These are phyloP conservation scores for Zygoascus flipseniorum DNA, from an alignment of 805 yeast species.

Conservation along the genomic window DNA sequence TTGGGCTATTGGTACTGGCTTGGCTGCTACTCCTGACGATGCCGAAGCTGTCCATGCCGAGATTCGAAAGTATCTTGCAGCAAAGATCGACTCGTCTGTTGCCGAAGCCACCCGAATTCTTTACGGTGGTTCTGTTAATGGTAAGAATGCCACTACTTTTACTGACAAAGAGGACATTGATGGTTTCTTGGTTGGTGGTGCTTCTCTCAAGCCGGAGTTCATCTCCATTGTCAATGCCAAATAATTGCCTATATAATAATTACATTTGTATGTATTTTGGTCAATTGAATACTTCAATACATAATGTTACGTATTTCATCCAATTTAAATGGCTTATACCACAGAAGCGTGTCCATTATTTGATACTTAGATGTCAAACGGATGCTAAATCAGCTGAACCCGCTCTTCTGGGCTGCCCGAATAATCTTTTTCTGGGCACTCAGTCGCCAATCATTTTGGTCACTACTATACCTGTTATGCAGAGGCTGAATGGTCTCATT, in stretches of 20 bases:
- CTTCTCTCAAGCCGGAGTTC: constrained; percentile 96
- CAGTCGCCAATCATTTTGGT: constrained; percentile 70
- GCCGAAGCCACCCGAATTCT: constrained; percentile 81
- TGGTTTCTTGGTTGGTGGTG: constrained; percentile 99
- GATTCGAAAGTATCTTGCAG: constrained; percentile 75
- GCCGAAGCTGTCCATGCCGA: constrained; percentile 91
- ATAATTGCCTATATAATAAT: neutral
- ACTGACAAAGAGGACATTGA: constrained; percentile 90
- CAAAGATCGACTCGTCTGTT: constrained; percentile 66
- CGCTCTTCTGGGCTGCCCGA: constrained; percentile 2
- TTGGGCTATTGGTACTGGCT: constrained; percentile 99
- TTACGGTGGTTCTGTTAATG: constrained; percentile 98
- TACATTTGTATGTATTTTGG: neutral
- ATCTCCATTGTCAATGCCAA: constrained; percentile 82
- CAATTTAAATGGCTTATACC: too few species aligned
- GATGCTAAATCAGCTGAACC: neutral
- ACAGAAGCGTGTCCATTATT: too few species aligned
- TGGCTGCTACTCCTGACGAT: constrained; percentile 97
- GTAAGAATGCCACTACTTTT: constrained; percentile 83
- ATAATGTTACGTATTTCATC: too few species aligned
- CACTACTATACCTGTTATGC: constrained; percentile 48
- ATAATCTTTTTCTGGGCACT: constrained; percentile 32
- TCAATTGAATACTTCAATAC: neutral
- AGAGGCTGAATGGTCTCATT: constrained; percentile 67
- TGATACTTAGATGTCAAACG: too few species aligned